Percentiles rank a stretch among this genome's conserved stretches.
phyloP scores from a whole-genome alignment of 2,329 filamentous ascomycete genomes.

The Aspergillus sp. region DNA sequence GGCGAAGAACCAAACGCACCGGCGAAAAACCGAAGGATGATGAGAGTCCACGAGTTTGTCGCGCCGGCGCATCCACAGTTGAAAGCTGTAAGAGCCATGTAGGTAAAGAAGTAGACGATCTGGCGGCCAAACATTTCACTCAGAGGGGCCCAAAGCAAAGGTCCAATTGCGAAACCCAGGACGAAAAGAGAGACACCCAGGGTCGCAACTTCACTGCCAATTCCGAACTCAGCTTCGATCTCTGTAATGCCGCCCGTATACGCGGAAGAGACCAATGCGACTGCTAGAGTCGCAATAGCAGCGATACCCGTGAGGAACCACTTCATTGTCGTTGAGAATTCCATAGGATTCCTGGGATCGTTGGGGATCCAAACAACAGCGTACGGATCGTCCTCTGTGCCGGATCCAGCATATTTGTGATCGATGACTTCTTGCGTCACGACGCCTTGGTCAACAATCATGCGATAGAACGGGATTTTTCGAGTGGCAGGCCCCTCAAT shows the following conservation, averaged over 20 bases:
- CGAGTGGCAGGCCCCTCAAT: conserved; percentile 27
- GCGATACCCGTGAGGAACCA: conserved; percentile 42
- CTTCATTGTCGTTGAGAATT: conserved; percentile 35
- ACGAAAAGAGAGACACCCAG: conserved; percentile 49
- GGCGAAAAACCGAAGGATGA: conserved; percentile 68
- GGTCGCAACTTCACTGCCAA: conserved; percentile 38
- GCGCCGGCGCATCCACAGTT: conserved; percentile 60
- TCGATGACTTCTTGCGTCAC: conserved; percentile 38
- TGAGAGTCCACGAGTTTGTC: conserved; percentile 58
- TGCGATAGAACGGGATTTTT: conserved; percentile 37
- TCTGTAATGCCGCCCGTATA: conserved; percentile 42
- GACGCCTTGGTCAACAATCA: conserved; percentile 32
- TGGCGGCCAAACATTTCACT: conserved; percentile 42
- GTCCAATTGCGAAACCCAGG: conserved; percentile 48
- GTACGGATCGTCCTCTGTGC: conserved; percentile 45
- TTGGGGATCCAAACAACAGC: conserved; percentile 45
- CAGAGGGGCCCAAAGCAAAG: conserved; percentile 46
- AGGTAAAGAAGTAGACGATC: conserved; percentile 34
- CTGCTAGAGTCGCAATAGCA: conserved; percentile 42
- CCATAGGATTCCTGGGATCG: conserved; percentile 45
- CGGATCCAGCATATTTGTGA: conserved; percentile 36
- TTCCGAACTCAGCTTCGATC: conserved; percentile 36
- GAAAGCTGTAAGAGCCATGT: conserved; percentile 56
- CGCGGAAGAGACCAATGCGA: conserved; percentile 45
- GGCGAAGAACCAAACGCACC: conserved; percentile 63